Evolutionary conservation across 768 basidiomycete genomes (phyloP).

Genomic region (Amanita jacksonii): DNA sequence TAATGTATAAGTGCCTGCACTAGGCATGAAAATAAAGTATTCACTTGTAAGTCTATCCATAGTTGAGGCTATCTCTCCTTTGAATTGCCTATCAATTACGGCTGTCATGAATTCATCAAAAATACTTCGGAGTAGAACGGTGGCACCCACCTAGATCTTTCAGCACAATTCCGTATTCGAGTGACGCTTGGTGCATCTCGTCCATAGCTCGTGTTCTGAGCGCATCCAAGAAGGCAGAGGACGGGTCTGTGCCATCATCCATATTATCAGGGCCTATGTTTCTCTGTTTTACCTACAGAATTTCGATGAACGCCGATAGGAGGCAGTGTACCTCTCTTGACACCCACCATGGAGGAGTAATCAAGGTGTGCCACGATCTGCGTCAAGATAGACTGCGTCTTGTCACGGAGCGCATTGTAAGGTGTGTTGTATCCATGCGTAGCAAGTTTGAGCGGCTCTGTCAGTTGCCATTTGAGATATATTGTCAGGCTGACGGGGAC

Average conservation of each 20-base stretch:
- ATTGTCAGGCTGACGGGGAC: slow-evolving; percentile 79
- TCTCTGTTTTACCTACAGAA: slow-evolving; percentile 61
- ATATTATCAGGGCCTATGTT: slow-evolving; percentile 68
- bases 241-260: slow-evolving; percentile 59
- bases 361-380: slow-evolving; percentile 76
- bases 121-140: background rate
- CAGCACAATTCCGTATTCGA: slow-evolving; percentile 76
- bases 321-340: background rate
- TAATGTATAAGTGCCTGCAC: slow-evolving; percentile 3
- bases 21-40: background rate
- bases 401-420: slow-evolving; percentile 69
- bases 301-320: background rate
- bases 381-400: slow-evolving; percentile 80
- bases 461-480: slow-evolving; percentile 68
- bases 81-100: slow-evolving; percentile 83
- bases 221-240: slow-evolving; percentile 75
- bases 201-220: slow-evolving; percentile 79
- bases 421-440: slow-evolving; percentile 81
- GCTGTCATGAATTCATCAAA: slow-evolving; percentile 29
- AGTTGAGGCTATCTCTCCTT: slow-evolving; percentile 76
- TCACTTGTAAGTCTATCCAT: slow-evolving; percentile 72
- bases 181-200: slow-evolving; percentile 70
- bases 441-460: slow-evolving; percentile 52
- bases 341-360: slow-evolving; percentile 34
- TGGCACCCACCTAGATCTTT: slow-evolving; percentile 58